Evolutionary conservation across 805 yeast species (phyloP).

Genomic region (Candida tammaniensis): DNA sequence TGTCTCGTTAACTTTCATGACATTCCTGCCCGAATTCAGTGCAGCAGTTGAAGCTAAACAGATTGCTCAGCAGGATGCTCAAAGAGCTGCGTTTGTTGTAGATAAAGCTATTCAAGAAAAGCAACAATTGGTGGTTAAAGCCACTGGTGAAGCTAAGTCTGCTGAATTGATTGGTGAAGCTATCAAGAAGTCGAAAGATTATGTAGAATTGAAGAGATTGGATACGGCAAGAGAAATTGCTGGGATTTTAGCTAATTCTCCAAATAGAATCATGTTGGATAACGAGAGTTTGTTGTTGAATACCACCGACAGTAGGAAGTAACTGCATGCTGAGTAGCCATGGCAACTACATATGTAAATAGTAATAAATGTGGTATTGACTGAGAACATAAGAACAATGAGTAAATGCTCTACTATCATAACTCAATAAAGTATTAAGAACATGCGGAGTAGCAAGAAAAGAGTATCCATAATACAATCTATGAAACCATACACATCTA

Average conservation of each 20-base stretch:
- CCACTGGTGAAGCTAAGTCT: constrained; percentile 97
- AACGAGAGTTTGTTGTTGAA: constrained; percentile 89
- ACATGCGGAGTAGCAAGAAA: too few species aligned
- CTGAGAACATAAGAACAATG: too few species aligned
- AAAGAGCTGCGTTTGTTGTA: constrained; percentile 94
- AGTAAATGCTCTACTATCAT: too few species aligned
- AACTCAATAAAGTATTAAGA: too few species aligned
- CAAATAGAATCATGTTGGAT: constrained; percentile 88
- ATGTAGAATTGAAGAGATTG: constrained; percentile 93
- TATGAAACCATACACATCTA: constrained; percentile 21
- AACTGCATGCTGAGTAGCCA: too few species aligned
- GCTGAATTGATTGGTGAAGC: constrained; percentile 99
- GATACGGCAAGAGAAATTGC: constrained; percentile 98
- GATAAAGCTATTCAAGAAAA: constrained; percentile 98
- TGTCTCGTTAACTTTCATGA: constrained; percentile 94
- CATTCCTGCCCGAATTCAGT: constrained; percentile 96
- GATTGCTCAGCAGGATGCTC: constrained; percentile 99
- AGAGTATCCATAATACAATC: too few species aligned
- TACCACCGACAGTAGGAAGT: constrained; percentile 74
- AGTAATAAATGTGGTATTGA: too few species aligned
- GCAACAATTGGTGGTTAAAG: constrained; percentile 94
- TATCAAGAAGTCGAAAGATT: constrained; percentile 91
- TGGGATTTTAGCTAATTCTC: constrained; percentile 74
- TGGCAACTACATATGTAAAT: constrained; percentile 1
- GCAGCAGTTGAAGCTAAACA: constrained; percentile 98